Base-by-base conservation (phyloP, 768 basidiomycete species). In the Mycena metata region DNA sequence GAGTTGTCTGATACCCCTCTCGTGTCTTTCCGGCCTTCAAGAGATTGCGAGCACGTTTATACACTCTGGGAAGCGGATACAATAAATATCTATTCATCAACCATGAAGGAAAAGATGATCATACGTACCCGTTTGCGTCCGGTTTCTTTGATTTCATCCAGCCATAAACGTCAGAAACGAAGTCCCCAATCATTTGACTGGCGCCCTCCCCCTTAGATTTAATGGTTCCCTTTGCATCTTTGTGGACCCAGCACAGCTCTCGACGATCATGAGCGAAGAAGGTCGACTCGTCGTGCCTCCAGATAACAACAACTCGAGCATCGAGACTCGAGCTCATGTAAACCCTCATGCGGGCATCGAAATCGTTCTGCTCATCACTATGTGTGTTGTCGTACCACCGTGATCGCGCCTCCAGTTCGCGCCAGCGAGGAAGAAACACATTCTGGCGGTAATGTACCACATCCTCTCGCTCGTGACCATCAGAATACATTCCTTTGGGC, bases 201-300 rank as follows among this genome's bases (percentile, higher is more conserved):
- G 63, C 66, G 0, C 77, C 45, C n/a, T 78, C 77, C 5, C 77
- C 77, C 51, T 78, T 78, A n/a, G 65, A 54, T 17, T 72, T 50
- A 13, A 72, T 72, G 6, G 45, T 50, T 35, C 74, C 70, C 2
- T 47, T 64, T 21, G 57, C 58, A 4, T 43, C 50, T 26, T 42
- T 13, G 17, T 69, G 62, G 5, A 77, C 70, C 82, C 82, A 84
- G 13, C 62, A 30, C 3, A 50, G 60, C 17, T 72, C 61, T 1
- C 75, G 68, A 0, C 74, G 72, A 60, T 85, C 80, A 74, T 85
- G 70, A 5, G 76, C 79, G 72, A 83, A 83, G 71, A 83, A 84
- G 0, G 72, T 79, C 8, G 76, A 78, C 64, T 85, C 79, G 67
- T 84, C 80, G 68, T 85, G 82, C 41, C 70, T 77, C 79, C 78